A percentile compares a stretch with the other conserved stretches of the same genome.
Evolutionary conservation across 2,329 filamentous ascomycete genomes (phyloP).

Genomic region (Chaetomium strumarium): DNA sequence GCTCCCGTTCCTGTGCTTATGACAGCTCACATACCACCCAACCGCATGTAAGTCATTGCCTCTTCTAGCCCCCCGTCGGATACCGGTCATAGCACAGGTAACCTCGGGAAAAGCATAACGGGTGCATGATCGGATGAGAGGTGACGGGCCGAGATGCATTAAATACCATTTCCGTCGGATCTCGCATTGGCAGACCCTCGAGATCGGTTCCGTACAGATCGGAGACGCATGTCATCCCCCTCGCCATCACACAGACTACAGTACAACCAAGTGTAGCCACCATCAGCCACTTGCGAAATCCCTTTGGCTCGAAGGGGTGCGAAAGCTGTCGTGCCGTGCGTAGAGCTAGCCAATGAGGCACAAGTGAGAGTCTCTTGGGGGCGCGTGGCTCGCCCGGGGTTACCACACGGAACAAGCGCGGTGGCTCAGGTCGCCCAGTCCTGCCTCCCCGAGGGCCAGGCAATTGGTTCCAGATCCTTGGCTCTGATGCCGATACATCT

Average conservation of each 20-base stretch:
- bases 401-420: not conserved
- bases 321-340: not conserved
- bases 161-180: constrained; percentile 7
- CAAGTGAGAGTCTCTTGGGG: not conserved
- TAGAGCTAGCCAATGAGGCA: constrained; percentile 4
- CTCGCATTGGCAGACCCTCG: constrained; percentile 8
- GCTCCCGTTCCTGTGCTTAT: no score
- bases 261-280: no score
- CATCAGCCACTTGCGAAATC: not conserved
- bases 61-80: not conserved
- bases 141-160: constrained; percentile 13
- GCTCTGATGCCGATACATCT: not conserved
- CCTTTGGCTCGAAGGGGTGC: not conserved
- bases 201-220: not conserved
- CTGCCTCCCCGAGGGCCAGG: not conserved
- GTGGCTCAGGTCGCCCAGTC: not conserved
- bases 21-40: no score
- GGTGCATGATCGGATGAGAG: constrained; percentile 12
- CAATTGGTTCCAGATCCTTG: not conserved
- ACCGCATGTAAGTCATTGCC: no score
- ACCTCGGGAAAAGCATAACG: not conserved
- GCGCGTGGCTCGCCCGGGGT: not conserved
- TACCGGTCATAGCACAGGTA: not conserved
- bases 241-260: not conserved
- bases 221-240: not conserved